phyloP scores from a whole-genome alignment of 2,329 filamentous ascomycete species.

The Trichoderma sp. region DNA sequence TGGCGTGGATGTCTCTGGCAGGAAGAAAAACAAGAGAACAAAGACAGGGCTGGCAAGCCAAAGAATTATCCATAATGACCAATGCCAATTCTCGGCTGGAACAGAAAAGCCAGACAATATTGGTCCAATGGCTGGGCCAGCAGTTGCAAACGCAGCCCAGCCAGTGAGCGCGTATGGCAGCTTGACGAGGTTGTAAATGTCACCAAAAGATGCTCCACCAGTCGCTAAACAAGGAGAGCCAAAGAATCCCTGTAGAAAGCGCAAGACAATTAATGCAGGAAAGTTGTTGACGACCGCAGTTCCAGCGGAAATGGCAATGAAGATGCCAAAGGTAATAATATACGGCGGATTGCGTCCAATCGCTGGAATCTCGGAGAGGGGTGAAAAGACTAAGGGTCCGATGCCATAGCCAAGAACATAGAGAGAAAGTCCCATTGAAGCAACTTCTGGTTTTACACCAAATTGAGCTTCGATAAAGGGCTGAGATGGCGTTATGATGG shows the following conservation, averaged over 20 bases:
- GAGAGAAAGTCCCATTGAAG: slow-evolving; percentile 6
- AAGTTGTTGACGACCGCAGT: not conserved
- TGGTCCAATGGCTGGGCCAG: not conserved
- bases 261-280: not conserved
- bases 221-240: not conserved
- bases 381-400: not conserved
- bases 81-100: not conserved
- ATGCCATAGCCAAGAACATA: slow-evolving; percentile 8
- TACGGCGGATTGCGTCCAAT: slow-evolving; percentile 15
- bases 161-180: slow-evolving; percentile 55
- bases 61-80: not conserved
- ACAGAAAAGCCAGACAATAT: slow-evolving; percentile 5
- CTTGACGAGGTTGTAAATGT: slow-evolving; percentile 54
- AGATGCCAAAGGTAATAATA: not conserved
- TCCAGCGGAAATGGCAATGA: slow-evolving; percentile 25
- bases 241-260: not conserved
- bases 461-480: not conserved
- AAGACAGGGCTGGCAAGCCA: not conserved
- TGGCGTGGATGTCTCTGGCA: not conserved
- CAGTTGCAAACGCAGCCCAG: slow-evolving; percentile 4
- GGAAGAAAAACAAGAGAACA: not conserved
- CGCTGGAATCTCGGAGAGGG: slow-evolving; percentile 9
- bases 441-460: not conserved
- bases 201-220: slow-evolving; percentile 51
- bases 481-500: slow-evolving; percentile 9